Evolutionary conservation across 495 filamentous ascomycete species (phyloP), one percentile per base, ranked within the genome.

Genomic region (Tirmania nivea): DNA sequence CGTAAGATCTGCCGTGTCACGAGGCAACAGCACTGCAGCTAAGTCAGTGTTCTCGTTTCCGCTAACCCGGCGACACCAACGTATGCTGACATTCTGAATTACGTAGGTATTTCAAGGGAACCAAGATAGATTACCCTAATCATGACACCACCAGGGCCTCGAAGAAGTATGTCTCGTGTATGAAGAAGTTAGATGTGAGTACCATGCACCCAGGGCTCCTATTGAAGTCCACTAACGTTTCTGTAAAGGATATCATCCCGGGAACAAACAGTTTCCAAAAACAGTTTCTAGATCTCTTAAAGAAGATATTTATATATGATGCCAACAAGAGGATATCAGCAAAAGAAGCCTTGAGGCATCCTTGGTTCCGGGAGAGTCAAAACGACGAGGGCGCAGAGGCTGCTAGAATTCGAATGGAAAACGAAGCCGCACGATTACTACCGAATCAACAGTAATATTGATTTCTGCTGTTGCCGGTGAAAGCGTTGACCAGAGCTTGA

Each of bases 341-440:
- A 53, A 86, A 93, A 59, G 70, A 92, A 61, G 90, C 90, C 8
- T 70, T 97, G 48, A 78, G 89, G 56, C 90, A 97, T 63, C 78
- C 82, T 0, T 97, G 90, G 90, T 97, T 97, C 70, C 81, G 79
- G 58, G 89, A 96, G 66, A 71, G 72, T 8, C 71, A 81, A 3
- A 75, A 81, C 19, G 90, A 97, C 62, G 90, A 97, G 64, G 90
- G 90, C 36, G 95, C 88, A 19, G 92, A 96, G 69, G 90, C 90
- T 37, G 74, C 79, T 31, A 81, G 82, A 58, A 84, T 92, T 52
- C 72, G 74, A 42, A 54, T 73, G 48, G 75, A 80, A 57, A 69
- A 75, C 52, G 64, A 71, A 45, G 39, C 39, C 39, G 12, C 17
- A 31, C 25, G 25, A 31, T 31, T 7, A 31, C 25, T 31, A 31